These are phyloP conservation scores for Thermothelomyces thermophilus DNA, from an alignment of 2,329 filamentous ascomycete genomes.

Conservation along the genomic window DNA sequence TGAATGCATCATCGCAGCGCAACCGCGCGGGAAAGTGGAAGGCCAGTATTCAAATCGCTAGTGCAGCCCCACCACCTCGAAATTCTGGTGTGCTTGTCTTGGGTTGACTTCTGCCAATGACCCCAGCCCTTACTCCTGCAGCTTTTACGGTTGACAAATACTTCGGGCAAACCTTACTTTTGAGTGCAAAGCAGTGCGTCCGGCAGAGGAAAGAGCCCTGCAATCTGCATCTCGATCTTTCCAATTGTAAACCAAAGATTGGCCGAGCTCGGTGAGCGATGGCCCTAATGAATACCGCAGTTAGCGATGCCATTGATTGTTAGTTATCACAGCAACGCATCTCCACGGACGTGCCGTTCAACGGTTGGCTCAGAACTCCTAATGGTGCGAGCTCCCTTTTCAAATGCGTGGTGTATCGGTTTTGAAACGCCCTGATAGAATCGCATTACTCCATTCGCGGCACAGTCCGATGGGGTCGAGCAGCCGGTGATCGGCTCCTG, in stretches of 20 bases:
- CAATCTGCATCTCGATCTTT: too few relatives aligned
- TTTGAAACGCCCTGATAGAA: too few relatives aligned
- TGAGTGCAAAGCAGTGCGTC: too few relatives aligned
- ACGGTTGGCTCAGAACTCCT: not conserved
- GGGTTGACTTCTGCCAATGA: not conserved
- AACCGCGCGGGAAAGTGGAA: slow-evolving; percentile 1
- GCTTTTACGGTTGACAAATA: too few relatives aligned
- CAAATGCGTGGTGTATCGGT: too few relatives aligned
- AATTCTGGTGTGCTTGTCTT: not conserved
- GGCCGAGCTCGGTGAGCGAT: too few relatives aligned
- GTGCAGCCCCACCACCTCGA: not conserved
- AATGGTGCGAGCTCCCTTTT: too few relatives aligned
- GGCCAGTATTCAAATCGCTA: not conserved
- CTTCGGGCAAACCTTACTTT: too few relatives aligned
- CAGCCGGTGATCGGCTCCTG: not conserved
- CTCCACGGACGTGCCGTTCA: slow-evolving; percentile 9
- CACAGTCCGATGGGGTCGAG: not conserved
- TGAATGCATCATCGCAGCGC: slow-evolving; percentile 10
- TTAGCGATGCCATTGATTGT: too few relatives aligned
- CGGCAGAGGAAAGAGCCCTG: too few relatives aligned
- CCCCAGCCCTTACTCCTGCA: slow-evolving; percentile 17
- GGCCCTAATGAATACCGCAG: too few relatives aligned
- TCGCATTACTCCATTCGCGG: not conserved
- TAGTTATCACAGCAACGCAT: not conserved
- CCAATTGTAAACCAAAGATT: too few relatives aligned